These are phyloP conservation scores for Crithidia bombi DNA, from an alignment of 208 protist species.

Conservation along the genomic window DNA sequence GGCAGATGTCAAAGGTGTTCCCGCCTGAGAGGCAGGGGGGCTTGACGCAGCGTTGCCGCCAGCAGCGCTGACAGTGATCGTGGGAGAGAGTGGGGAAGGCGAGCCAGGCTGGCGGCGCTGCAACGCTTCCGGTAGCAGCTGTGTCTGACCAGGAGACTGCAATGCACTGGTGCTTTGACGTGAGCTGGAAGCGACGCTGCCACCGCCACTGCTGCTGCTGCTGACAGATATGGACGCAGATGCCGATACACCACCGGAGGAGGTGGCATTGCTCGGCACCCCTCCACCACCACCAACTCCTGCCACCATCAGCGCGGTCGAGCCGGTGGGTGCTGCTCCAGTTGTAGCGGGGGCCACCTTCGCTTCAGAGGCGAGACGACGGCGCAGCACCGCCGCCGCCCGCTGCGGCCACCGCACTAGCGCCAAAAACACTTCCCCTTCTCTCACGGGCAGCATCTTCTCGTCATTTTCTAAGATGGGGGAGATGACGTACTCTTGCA, in stretches of 20 bases:
- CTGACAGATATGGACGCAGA: background rate
- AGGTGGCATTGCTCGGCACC: background rate
- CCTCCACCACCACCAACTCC: background rate
- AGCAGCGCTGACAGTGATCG: background rate
- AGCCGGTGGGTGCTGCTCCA: background rate
- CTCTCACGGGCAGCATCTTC: slow-evolving; percentile 51
- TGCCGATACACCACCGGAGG: background rate
- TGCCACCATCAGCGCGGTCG: background rate
- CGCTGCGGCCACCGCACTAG: slow-evolving; percentile 67
- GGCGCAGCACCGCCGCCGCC: slow-evolving; percentile 59
- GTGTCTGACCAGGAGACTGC: slow-evolving; percentile 14
- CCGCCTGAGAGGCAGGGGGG: slow-evolving; percentile 9
- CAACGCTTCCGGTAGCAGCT: slow-evolving; percentile 17
- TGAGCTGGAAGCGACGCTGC: background rate
- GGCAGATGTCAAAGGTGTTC: slow-evolving; percentile 2
- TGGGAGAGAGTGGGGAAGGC: slow-evolving; percentile 15
- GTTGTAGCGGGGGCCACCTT: slow-evolving; percentile 6
- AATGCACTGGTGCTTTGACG: slow-evolving; percentile 2
- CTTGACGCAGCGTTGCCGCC: background rate
- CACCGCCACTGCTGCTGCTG: slow-evolving; percentile 10
- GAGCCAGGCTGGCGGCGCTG: slow-evolving; percentile 19
- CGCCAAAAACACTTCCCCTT: slow-evolving; percentile 73
- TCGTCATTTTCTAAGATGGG: slow-evolving; percentile 64
- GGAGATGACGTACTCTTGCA: slow-evolving; percentile 76
- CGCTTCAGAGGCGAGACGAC: slow-evolving; percentile 31